phyloP scores from a whole-genome alignment of 129 eudicot genomes.

The Helianthus annuus region DNA sequence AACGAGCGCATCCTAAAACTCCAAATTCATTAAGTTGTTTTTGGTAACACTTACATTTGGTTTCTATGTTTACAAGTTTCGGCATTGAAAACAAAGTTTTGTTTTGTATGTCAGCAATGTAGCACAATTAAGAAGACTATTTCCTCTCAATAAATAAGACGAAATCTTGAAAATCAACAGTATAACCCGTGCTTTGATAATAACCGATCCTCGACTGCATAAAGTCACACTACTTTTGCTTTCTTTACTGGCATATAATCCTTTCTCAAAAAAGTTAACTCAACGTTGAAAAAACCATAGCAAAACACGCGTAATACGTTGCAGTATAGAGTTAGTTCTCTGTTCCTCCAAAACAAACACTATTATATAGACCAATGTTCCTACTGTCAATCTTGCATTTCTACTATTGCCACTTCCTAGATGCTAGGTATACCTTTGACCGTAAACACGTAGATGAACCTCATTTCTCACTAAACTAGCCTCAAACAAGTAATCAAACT shows the following conservation, averaged over 20 bases:
- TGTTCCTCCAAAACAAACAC: not conserved
- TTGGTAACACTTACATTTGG: not conserved
- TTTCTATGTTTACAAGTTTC: not conserved
- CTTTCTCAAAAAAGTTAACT: not conserved
- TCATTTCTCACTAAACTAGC: not conserved
- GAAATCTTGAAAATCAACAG: not conserved
- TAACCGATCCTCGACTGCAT: not conserved
- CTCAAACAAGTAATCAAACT: slow-evolving; percentile 14
- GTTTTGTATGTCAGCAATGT: not conserved
- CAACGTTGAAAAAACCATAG: not conserved
- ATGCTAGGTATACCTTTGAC: too few species aligned
- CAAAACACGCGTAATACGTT: not conserved
- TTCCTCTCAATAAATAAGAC: not conserved
- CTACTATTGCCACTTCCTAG: too few species aligned
- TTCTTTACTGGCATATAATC: not conserved
- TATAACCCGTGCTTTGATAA: not conserved
- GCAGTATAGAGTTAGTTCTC: not conserved
- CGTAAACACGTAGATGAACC: not conserved
- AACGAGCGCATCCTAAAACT: not conserved
- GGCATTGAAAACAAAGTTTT: not conserved
- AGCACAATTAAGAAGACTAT: not conserved
- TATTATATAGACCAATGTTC: not conserved
- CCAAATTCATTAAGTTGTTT: not conserved
- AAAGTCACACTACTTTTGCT: not conserved
- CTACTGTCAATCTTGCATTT: too few species aligned